Evolutionary conservation across 2,329 filamentous ascomycete species (phyloP).

Genomic region (Pseudogymnoascus pannorum): DNA sequence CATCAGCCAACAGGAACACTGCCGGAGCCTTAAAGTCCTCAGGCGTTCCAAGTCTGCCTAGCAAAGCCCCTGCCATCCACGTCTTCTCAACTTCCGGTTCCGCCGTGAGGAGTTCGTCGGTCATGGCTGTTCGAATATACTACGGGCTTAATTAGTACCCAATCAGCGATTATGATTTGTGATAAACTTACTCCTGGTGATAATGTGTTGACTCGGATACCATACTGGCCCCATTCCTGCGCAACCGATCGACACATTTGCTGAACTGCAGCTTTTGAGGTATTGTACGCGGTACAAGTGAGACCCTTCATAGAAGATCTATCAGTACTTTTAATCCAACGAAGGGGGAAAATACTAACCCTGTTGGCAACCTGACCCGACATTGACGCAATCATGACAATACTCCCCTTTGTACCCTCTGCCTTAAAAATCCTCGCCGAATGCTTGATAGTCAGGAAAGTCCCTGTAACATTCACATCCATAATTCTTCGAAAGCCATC

Average conservation of each 20-base stretch:
- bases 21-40: conserved; percentile 63
- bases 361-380: conserved; percentile 25
- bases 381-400: conserved; percentile 45
- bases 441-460: conserved; percentile 62
- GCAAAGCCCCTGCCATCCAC: conserved; percentile 79
- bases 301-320: conserved; percentile 39
- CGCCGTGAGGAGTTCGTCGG: conserved; percentile 35
- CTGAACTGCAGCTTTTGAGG: conserved; percentile 54
- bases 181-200: conserved; percentile 41
- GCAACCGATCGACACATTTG: conserved; percentile 54
- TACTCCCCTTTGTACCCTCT: conserved; percentile 37
- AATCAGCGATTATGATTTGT: neutral
- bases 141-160: neutral
- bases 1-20: conserved; percentile 56
- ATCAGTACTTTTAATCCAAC: neutral
- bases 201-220: conserved; percentile 59
- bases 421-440: conserved; percentile 51
- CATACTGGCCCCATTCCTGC: conserved; percentile 53
- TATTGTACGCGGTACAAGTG: conserved; percentile 57
- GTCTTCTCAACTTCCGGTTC: conserved; percentile 33
- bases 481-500: conserved; percentile 61
- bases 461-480: conserved; percentile 64
- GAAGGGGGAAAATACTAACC: neutral
- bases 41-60: conserved; percentile 57
- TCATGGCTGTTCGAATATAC: conserved; percentile 43